These are phyloP conservation scores for Globisporangium takayamanum DNA, from an alignment of 352 stramenopile genomes.

Conservation along the genomic window DNA sequence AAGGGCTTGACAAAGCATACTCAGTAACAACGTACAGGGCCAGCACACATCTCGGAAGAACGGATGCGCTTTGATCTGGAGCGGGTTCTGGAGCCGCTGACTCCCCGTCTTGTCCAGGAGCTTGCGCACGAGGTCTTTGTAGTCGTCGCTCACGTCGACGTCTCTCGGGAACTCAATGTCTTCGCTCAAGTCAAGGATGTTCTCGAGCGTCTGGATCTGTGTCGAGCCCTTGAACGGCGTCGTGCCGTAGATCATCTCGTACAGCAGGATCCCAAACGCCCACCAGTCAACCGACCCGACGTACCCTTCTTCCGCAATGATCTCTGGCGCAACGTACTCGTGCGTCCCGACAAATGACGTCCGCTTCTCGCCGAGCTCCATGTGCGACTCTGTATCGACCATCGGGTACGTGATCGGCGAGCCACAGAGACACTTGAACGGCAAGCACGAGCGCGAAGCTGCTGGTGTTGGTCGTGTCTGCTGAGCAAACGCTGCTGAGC, in stretches of 20 bases:
- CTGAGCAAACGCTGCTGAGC: neutral
- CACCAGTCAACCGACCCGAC: constrained; percentile 60
- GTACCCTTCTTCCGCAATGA: constrained; percentile 56
- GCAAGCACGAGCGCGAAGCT: constrained; percentile 15
- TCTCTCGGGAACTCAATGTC: constrained; percentile 51
- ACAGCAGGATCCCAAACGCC: constrained; percentile 57
- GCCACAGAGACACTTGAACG: constrained; percentile 15
- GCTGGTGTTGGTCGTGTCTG: neutral
- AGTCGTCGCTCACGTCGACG: constrained; percentile 45
- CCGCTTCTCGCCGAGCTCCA: constrained; percentile 27
- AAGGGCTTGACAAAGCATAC: neutral
- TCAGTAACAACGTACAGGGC: constrained; percentile 45
- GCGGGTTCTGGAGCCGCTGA: constrained; percentile 84
- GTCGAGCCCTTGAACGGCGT: constrained; percentile 45
- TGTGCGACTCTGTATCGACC: constrained; percentile 48
- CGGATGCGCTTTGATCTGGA: constrained; percentile 89
- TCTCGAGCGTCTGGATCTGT: constrained; percentile 40
- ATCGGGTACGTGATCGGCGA: constrained; percentile 24
- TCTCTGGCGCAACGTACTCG: constrained; percentile 60
- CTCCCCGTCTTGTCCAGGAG: constrained; percentile 25
- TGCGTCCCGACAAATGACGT: constrained; percentile 56
- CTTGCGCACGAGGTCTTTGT: constrained; percentile 66
- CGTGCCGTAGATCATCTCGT: constrained; percentile 50
- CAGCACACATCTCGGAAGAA: constrained; percentile 89
- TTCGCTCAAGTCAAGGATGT: constrained; percentile 36